Base-by-base conservation (phyloP, 2,329 filamentous ascomycete genomes). In the Scleromitrula shiraiana region DNA sequence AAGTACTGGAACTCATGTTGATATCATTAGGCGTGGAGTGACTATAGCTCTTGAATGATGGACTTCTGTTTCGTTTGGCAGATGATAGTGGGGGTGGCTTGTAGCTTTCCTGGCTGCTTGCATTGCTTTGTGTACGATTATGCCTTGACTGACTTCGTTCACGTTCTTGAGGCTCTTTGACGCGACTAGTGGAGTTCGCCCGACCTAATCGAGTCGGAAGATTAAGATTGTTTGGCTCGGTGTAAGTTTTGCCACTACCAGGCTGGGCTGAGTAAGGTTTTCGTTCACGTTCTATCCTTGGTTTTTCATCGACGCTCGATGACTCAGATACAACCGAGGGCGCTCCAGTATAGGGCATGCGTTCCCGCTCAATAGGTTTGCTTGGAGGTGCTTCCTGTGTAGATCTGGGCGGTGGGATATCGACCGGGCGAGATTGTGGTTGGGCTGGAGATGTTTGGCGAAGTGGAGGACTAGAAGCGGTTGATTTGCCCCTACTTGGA, bases 241-340 rank as follows among this genome's bases (percentile, higher is more conserved):
- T 69, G 50, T 80, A 76, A 3, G 69, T 62, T 60, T 80, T 83
- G 7, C 79, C 80, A 22, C 66, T 69, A 8, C 79, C 79, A 14
- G 78, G 77, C 20, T 75, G 73, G 1, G 74, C 75, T 22, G 66
- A 68, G 57, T 85, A 85, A 0, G 82, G 82, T 51, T 84, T 78
- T 30, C 82, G 70, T 57, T 84, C 77, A 5, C 82, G 75, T 59
- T 85, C 82, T 39, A 42, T 9, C 8, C 8, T 15, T n/a, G 45
- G 17, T 0, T 69, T 53, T 23, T 68, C 67, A n/a, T 71, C 65
- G 17, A 63, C 64, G 30, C 65, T 68, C 15, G 67, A 64, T 12
- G 69, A 61, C 5, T 63, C 60, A n/a, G 63, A 65, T 5, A 56
- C 22, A 14, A 32, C 60, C 9, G 59, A 61, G 14, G 57, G 57